Conservation (phyloP, 805 yeast species). For the Priceomyces melissophilus region DNA sequence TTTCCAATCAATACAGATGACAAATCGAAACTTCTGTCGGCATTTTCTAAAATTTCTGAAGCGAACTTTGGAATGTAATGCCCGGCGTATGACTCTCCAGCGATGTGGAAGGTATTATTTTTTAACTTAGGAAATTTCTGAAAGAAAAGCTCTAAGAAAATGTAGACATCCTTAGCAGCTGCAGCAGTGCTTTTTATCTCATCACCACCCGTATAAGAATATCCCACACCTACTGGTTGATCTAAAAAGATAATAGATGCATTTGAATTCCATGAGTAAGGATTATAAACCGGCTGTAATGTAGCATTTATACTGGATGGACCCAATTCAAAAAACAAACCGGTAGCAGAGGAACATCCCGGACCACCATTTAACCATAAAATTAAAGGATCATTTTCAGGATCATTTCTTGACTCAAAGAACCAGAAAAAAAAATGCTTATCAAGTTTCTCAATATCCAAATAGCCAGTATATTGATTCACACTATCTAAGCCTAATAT, state of each 20-base stretch:
- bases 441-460: constrained; percentile 30
- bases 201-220: constrained; percentile 66
- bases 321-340: constrained; percentile 87
- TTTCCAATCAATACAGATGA: constrained; percentile 42
- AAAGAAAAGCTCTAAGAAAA: constrained; percentile 80
- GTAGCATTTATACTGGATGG: constrained; percentile 72
- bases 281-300: constrained; percentile 70
- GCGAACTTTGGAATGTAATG: constrained; percentile 92
- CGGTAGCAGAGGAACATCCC: constrained; percentile 90
- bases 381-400: constrained; percentile 78
- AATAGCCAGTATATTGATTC: constrained; percentile 37
- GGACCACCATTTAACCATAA: constrained; percentile 97
- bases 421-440: constrained; percentile 93
- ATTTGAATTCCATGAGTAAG: constrained; percentile 85
- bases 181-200: constrained; percentile 66
- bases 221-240: constrained; percentile 93
- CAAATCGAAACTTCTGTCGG: constrained; percentile 44
- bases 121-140: constrained; percentile 72
- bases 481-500: constrained; percentile 35
- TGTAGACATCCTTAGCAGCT: constrained; percentile 85
- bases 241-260: constrained; percentile 90
- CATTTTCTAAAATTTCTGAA: constrained; percentile 67
- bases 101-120: constrained; percentile 68
- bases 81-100: constrained; percentile 94
- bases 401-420: constrained; percentile 88